Conservation (phyloP, 306 rosid genomes). For the Spatholobus suberectus region DNA sequence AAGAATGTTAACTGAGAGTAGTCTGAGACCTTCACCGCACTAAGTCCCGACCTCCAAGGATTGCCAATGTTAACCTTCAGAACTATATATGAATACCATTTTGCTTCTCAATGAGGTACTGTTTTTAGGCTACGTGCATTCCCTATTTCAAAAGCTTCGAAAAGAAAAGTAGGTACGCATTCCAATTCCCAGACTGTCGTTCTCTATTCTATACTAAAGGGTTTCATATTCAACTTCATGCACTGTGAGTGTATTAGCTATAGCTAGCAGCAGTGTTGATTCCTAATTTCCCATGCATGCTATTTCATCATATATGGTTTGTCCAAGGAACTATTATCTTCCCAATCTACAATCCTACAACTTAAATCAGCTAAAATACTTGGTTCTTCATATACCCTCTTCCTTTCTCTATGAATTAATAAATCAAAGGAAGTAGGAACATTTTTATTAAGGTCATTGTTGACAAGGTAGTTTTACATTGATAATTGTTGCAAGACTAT, state of each 20-base stretch:
- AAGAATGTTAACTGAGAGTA: background rate
- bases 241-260: background rate
- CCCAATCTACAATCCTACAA: background rate
- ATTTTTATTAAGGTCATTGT: background rate
- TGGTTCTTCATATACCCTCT: no score
- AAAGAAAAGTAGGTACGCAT: background rate
- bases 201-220: background rate
- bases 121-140: background rate
- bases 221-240: background rate
- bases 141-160: background rate
- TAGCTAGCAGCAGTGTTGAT: background rate
- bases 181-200: background rate
- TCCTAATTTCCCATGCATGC: background rate
- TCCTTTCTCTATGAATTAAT: background rate
- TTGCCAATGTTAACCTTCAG: background rate
- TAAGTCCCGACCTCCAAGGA: background rate
- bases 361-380: no score
- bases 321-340: background rate
- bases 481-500: background rate
- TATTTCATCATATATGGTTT: no score
- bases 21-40: background rate
- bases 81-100: background rate
- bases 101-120: background rate
- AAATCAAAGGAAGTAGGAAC: background rate
- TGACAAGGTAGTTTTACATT: background rate